phyloP scores from a whole-genome alignment of 441 rosid genomes.

The Raphanus hybrid region DNA sequence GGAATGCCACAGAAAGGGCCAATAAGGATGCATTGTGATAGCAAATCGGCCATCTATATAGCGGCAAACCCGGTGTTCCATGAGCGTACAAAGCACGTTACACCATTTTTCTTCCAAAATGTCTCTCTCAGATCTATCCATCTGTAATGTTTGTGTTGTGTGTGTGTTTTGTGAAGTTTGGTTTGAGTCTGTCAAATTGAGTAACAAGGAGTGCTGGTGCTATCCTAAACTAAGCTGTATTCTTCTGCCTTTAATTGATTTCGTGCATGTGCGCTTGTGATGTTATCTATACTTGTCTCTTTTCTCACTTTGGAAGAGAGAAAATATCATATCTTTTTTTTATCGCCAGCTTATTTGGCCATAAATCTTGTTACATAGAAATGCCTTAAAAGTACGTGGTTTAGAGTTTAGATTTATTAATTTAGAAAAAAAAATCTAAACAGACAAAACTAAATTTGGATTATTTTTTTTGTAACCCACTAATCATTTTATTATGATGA shows the following conservation, averaged over 20 bases:
- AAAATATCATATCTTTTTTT: no score
- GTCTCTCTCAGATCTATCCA: slow-evolving; percentile 28
- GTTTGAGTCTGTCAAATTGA: slow-evolving; percentile 5
- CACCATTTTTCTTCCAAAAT: slow-evolving; percentile 32
- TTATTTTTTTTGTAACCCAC: background rate
- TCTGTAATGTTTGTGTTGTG: slow-evolving; percentile 38
- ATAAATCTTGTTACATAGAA: no score
- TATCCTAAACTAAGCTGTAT: slow-evolving; percentile 16
- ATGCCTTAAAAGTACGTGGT: background rate
- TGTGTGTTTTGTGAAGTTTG: slow-evolving; percentile 19
- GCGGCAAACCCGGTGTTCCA: no score
- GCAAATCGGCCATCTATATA: no score
- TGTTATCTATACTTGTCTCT: slow-evolving; percentile 5
- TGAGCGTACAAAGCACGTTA: background rate
- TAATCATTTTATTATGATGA: background rate
- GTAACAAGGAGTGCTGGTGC: slow-evolving; percentile 17
- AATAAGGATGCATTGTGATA: no score
- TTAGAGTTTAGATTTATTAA: background rate
- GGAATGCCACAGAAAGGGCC: no score
- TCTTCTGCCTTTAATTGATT: slow-evolving; percentile 32
- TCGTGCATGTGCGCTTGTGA: slow-evolving; percentile 33
- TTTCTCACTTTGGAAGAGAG: no score
- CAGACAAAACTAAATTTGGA: background rate
- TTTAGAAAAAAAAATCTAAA: background rate
- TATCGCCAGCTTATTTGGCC: no score